Conservation (phyloP, 2,329 filamentous ascomycete species). For the Myriosclerotinia scirpicola region DNA sequence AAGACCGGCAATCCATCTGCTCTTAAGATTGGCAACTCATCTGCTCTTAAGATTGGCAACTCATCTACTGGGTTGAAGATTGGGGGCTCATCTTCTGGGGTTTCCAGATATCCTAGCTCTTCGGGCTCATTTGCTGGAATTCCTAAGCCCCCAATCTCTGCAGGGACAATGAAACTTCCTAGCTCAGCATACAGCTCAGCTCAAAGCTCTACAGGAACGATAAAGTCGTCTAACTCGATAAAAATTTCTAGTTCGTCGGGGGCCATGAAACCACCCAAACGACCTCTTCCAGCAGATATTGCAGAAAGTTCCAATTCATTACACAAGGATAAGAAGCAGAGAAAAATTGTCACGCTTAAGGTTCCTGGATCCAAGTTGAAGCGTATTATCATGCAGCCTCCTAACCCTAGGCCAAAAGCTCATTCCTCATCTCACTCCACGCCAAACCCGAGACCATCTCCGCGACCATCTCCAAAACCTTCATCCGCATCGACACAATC, state of each 20-base stretch:
- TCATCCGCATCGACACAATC: slow-evolving; percentile 27
- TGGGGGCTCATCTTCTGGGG: not conserved
- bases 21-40: not conserved
- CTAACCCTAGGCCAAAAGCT: slow-evolving; percentile 27
- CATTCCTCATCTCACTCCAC: slow-evolving; percentile 18
- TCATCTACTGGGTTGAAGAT: not conserved
- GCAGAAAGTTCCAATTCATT: slow-evolving; percentile 19
- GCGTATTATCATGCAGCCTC: slow-evolving; percentile 30
- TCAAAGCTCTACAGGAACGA: not conserved
- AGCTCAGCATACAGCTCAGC: slow-evolving; percentile 4
- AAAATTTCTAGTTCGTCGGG: slow-evolving; percentile 20
- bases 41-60: not conserved
- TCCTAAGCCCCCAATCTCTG: not conserved
- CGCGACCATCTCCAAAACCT: slow-evolving; percentile 27
- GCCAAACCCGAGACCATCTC: slow-evolving; percentile 26
- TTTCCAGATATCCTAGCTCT: not conserved
- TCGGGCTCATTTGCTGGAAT: not conserved
- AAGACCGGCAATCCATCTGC: not conserved
- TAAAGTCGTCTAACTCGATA: not conserved
- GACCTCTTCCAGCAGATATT: slow-evolving; percentile 28
- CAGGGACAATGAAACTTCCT: slow-evolving; percentile 3
- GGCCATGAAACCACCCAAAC: slow-evolving; percentile 33
- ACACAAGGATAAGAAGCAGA: slow-evolving; percentile 9
- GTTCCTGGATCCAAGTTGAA: slow-evolving; percentile 27
- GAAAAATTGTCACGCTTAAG: slow-evolving; percentile 24